A percentile compares a stretch with the other conserved stretches of the same genome.
phyloP scores from a whole-genome alignment of 306 rosid species.

The Ceratonia siliqua region DNA sequence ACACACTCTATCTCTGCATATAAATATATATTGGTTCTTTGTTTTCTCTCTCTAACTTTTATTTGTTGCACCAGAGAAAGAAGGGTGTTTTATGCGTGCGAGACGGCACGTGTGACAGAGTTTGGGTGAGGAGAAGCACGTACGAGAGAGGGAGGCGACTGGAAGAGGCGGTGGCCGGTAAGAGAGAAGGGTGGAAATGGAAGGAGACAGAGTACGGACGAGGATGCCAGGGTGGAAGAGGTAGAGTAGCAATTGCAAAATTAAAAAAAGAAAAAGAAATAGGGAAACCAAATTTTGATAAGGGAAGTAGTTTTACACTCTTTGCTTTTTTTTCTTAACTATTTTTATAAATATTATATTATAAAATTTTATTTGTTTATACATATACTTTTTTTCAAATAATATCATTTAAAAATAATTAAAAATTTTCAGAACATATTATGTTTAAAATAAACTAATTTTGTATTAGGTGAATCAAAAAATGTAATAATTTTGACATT shows the following conservation, averaged over 20 bases:
- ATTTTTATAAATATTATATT: too few species aligned
- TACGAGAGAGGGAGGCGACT: constrained; percentile 35
- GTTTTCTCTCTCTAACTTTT: constrained; percentile 51
- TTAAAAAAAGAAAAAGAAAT: background rate
- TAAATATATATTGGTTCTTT: constrained; percentile 10
- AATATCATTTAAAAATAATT: too few species aligned
- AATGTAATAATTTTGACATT: constrained; percentile 33
- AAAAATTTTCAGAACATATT: too few species aligned
- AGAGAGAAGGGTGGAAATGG: constrained; percentile 25
- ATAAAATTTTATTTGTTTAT: too few species aligned
- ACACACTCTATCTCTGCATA: constrained; percentile 2
- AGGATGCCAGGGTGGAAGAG: constrained; percentile 75
- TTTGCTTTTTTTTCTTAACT: too few species aligned
- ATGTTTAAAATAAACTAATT: too few species aligned
- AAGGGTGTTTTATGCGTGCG: constrained; percentile 49
- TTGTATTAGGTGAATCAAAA: too few species aligned
- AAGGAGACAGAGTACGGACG: constrained; percentile 77
- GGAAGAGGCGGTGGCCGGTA: constrained; percentile 49
- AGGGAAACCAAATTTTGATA: background rate
- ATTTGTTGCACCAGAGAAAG: constrained; percentile 84
- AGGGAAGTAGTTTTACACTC: too few species aligned
- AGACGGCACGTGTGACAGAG: constrained; percentile 36
- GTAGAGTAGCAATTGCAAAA: constrained; percentile 26
- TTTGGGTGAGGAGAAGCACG: constrained; percentile 22
- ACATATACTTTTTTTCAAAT: too few species aligned